phyloP scores from a whole-genome alignment of 106 monocot species.

The Dendrobium nobile region DNA sequence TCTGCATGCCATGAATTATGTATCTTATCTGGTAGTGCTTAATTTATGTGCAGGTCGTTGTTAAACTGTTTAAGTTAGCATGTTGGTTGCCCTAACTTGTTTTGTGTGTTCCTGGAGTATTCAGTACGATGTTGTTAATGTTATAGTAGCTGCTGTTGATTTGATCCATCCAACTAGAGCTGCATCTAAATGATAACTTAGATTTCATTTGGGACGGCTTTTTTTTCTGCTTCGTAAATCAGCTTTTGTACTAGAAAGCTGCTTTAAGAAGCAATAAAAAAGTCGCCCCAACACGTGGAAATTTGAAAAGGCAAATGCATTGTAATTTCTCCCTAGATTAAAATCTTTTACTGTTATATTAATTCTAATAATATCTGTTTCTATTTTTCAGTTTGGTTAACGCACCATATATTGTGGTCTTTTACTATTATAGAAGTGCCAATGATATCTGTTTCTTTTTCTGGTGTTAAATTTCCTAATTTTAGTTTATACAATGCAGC shows the following conservation, averaged over 20 bases:
- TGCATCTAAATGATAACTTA: not conserved
- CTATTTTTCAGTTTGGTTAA: too few species aligned
- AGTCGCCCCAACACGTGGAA: not conserved
- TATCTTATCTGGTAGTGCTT: not conserved
- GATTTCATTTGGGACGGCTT: not conserved
- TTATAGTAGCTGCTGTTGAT: not conserved
- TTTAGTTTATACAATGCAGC: slow-evolving; percentile 23
- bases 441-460: not conserved
- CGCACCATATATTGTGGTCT: not conserved
- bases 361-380: too few species aligned
- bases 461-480: not conserved
- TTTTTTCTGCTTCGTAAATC: too few species aligned
- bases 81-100: not conserved
- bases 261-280: too few species aligned
- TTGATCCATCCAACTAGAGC: not conserved
- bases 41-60: not conserved
- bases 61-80: not conserved
- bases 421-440: not conserved
- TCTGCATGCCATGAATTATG: not conserved
- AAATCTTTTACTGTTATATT: not conserved
- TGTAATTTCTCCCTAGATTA: not conserved
- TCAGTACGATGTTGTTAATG: too few species aligned
- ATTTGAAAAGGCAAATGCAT: not conserved
- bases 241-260: too few species aligned
- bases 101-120: not conserved